Percentiles rank a stretch among this genome's conserved stretches.
These are phyloP conservation scores for Colletotrichum navitas DNA, from an alignment of 2,329 filamentous ascomycete species.

Conservation along the genomic window DNA sequence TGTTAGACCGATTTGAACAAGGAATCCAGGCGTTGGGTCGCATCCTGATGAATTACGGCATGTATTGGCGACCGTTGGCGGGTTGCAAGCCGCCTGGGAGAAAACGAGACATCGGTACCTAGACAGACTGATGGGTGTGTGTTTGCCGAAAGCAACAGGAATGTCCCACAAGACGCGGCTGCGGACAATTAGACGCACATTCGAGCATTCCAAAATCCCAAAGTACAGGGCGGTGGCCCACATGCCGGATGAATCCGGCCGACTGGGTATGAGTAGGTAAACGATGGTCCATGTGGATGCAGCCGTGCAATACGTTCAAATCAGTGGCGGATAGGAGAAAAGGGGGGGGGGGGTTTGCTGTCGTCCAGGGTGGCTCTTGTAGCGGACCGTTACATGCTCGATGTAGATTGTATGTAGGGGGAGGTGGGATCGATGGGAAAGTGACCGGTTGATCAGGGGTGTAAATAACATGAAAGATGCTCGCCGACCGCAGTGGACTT, in stretches of 20 bases:
- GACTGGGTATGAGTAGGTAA: slow-evolving; percentile 25
- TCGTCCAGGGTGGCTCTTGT: slow-evolving; percentile 4
- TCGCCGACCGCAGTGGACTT: neutral
- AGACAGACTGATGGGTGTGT: too few relatives aligned
- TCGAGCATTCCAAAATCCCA: slow-evolving; percentile 30
- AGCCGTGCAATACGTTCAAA: slow-evolving; percentile 7
- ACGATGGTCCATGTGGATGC: neutral
- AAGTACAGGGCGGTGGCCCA: slow-evolving; percentile 23
- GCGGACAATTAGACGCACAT: slow-evolving; percentile 31
- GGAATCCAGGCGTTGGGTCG: neutral
- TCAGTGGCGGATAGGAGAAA: neutral
- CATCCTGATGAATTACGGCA: neutral
- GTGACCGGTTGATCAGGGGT: slow-evolving; percentile 26
- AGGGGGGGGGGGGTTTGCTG: neutral
- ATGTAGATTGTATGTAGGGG: slow-evolving; percentile 5
- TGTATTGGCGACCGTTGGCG: slow-evolving; percentile 15
- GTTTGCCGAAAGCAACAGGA: neutral
- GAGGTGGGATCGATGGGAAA: slow-evolving; percentile 26
- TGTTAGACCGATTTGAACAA: neutral
- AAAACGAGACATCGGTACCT: neutral
- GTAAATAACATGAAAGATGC: neutral
- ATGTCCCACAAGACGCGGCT: slow-evolving; percentile 7
- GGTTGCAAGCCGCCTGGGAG: slow-evolving; percentile 1
- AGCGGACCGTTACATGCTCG: slow-evolving; percentile 5
- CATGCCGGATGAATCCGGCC: slow-evolving; percentile 30